Base-by-base conservation (phyloP, 768 basidiomycete genomes). In the Phaeotremella skinneri region DNA sequence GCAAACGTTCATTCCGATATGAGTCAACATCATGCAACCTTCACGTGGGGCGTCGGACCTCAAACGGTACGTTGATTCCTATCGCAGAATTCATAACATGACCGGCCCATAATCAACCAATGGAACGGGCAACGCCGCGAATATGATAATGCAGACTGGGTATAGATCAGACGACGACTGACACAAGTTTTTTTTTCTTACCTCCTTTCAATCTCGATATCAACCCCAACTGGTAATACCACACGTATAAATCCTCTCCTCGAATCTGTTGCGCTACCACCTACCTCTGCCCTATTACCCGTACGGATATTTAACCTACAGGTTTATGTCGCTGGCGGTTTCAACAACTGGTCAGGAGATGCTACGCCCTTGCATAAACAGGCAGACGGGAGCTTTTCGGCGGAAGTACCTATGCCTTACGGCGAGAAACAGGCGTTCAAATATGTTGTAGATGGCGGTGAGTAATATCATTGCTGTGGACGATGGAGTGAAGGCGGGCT, bases 341-440 rank as follows among this genome's bases (percentile, higher is more conserved):
- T 75, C 67, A 75, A 76, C 65, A 59, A 67, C 53, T 76, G 75
- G 75, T 76, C 75, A 27, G 72, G 63, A 25, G 27, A 30, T 32
- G 66, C 65, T 17, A 68, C 72, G 27, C 67, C 67, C 0, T 59
- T 76, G 9, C n/a, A 70, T 11, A 70, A 68, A 56, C 65, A 70
- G 49, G 31, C 67, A 2, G 67, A 70, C 50, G 73, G 75, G 2
- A 66, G 55, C 32, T 76, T 72, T 49, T 56, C 59, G 9, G 68
- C 59, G 14, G 61, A 66, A 13, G 62, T 76, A 16, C 55, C 65
- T 5, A 23, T 76, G 13, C 73, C 73, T 37, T 76, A 63, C 63
- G 75, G 73, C 17, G 72, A 73, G 58, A 76, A 72, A 52, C 68
- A 75, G 53, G 73, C 75, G 29, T 76, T 74, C 68, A 76, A 76